Evolutionary conservation across 257 asterid species (phyloP).

Genomic region (Solanum etuberosum): DNA sequence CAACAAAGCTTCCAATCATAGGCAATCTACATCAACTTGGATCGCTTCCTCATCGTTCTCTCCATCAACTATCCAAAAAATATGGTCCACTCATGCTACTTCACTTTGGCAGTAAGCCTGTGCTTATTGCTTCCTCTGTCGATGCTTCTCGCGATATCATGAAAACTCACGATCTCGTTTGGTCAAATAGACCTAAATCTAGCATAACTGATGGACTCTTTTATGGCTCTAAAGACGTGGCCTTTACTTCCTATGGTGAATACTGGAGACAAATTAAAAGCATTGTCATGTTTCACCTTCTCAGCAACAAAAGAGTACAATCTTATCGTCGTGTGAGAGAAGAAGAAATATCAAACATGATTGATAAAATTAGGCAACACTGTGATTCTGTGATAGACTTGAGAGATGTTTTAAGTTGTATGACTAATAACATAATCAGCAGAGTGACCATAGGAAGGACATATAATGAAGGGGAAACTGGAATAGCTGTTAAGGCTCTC

Average conservation of each 20-base stretch:
- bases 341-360: constrained; percentile 15
- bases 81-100: constrained; percentile 37
- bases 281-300: constrained; percentile 27
- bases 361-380: background rate
- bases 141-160: constrained; percentile 25
- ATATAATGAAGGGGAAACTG: constrained; percentile 13
- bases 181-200: constrained; percentile 25
- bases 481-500: constrained; percentile 9
- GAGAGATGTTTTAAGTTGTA: constrained; percentile 4
- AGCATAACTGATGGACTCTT: constrained; percentile 3
- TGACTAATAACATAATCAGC: constrained; percentile 26
- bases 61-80: constrained; percentile 18
- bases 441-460: constrained; percentile 33
- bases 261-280: constrained; percentile 30
- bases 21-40: constrained; percentile 41
- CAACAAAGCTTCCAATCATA: constrained; percentile 26
- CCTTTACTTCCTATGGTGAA: constrained; percentile 21
- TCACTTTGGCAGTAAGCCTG: constrained; percentile 28
- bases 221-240: constrained; percentile 15
- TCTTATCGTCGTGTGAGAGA: constrained; percentile 22
- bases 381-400: constrained; percentile 4
- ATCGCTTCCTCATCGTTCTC: constrained; percentile 18
- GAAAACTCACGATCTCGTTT: constrained; percentile 30
- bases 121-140: constrained; percentile 31
- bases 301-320: constrained; percentile 31